Evolutionary conservation across 169 alveolate species (phyloP), one percentile per base, ranked within the genome.

Genomic region (Cryptosporidium viatorum): DNA sequence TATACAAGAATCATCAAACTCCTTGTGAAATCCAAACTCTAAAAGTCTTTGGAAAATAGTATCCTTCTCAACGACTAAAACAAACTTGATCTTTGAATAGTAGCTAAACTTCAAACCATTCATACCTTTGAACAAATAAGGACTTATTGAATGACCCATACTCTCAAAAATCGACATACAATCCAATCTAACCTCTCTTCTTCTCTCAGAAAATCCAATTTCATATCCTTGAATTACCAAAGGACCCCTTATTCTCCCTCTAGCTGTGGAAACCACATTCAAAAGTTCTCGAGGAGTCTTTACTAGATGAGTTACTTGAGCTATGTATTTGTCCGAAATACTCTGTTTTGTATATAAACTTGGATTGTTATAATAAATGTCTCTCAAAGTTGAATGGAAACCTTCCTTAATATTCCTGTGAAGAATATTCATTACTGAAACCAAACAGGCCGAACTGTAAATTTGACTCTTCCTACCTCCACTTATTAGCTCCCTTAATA

Each of bases 81-180:
- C 89, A 48, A 80, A 80, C 50, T 39, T 80, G 18, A 80, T 43
- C 23, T 80, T 48, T 37, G 41, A 59, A 23, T 80, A 80, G 33
- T 45, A 41, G 35, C 39, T 80, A 29, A 80, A 43, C 59, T 65
- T 80, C 21, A 59, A 80, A 10, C 75, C 65, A 18, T 65, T 65
- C 74, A 80, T 62, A 9, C 62, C 26, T 62, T 65, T 80, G 41
- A 59, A 80, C 41, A 80, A 23, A 48, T 80, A 80, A 1, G 89
- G 89, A 62, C 89, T 80, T 21, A 80, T 80, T 3, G 89, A 80
- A 31, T 80, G 89, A 5, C 89, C 89, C 74, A 67, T 80, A n/a
- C 50, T 59, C n/a, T 80, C 89, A n/a, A 80, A 62, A 26, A 62
- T n/a, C 3, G 89, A 80, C 68, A 80, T 33, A 45, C 74, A 80